Conservation (phyloP, 805 yeast genomes). For the Saturnispora zaruensis region DNA sequence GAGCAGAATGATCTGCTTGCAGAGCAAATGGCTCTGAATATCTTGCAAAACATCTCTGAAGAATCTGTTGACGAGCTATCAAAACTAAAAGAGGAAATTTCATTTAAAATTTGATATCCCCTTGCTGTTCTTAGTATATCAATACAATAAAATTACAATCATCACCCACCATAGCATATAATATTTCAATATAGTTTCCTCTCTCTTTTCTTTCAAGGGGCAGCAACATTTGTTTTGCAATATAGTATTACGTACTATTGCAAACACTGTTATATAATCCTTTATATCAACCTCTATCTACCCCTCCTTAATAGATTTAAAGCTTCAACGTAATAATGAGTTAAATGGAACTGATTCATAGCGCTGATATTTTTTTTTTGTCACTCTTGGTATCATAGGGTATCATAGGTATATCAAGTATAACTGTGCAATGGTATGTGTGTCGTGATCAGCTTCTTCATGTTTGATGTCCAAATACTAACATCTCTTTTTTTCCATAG, state of each 20-base stretch:
- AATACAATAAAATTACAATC: background rate
- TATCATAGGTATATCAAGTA: background rate
- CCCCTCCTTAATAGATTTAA: background rate
- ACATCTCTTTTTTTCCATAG: conserved; percentile 21
- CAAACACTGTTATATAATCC: background rate
- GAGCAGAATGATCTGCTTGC: conserved; percentile 26
- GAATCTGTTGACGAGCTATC: conserved; percentile 26
- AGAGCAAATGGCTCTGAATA: conserved; percentile 29
- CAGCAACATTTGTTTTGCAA: background rate
- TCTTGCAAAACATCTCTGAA: conserved; percentile 24
- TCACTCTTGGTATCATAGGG: background rate
- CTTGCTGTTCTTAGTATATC: background rate
- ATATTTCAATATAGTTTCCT: background rate
- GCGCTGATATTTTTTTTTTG: background rate
- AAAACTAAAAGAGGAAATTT: conserved; percentile 24
- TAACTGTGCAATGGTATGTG: conserved; percentile 5
- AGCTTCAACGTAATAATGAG: background rate
- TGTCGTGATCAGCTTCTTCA: too few relatives aligned
- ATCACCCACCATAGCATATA: background rate
- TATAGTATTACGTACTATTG: background rate
- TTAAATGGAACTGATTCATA: background rate
- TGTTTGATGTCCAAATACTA: conserved; percentile 2
- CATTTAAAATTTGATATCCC: conserved; percentile 13
- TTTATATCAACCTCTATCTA: background rate
- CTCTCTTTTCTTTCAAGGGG: background rate